Percentiles rank a stretch among this genome's conserved stretches.
Evolutionary conservation across 1,284 basidiomycete species (phyloP).

Genomic region (Athelia psychrophila): DNA sequence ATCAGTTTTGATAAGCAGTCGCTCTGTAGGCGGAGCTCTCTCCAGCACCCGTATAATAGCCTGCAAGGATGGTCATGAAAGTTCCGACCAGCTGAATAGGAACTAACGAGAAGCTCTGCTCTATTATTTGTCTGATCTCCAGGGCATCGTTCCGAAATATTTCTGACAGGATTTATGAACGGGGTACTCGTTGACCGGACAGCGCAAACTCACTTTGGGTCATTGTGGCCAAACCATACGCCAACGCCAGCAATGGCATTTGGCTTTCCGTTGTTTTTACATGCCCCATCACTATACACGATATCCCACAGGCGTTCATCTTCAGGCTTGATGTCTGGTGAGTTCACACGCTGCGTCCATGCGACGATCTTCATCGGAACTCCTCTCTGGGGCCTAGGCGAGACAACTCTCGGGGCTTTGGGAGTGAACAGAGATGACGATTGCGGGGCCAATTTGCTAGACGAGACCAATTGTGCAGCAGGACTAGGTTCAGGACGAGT

Average conservation of each 20-base stretch:
- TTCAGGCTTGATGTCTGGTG: not conserved
- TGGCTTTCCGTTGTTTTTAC: constrained; percentile 66
- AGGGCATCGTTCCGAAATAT: constrained; percentile 75
- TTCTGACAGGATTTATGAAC: constrained; percentile 42
- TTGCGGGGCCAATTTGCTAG: not conserved
- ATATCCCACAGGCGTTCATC: constrained; percentile 28
- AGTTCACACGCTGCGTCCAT: not conserved
- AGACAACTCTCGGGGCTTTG: not conserved
- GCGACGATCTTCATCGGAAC: not conserved
- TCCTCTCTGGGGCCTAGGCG: not conserved
- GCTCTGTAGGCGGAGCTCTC: constrained; percentile 49
- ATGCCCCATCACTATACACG: constrained; percentile 83
- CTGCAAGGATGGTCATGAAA: constrained; percentile 29
- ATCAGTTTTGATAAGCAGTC: constrained; percentile 72
- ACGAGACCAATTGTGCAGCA: not conserved
- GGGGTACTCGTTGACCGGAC: constrained; percentile 6
- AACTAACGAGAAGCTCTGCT: constrained; percentile 76
- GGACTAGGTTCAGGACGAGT: not conserved
- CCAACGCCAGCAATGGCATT: constrained; percentile 68
- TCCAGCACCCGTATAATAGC: constrained; percentile 77
- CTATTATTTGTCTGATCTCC: constrained; percentile 87
- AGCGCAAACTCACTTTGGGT: constrained; percentile 48
- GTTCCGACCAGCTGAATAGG: not conserved
- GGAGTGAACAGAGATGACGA: not conserved
- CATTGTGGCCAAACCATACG: constrained; percentile 71